These are phyloP conservation scores for Ensete glaucum DNA, from an alignment of 176 grass and related monocot species.

Conservation along the genomic window DNA sequence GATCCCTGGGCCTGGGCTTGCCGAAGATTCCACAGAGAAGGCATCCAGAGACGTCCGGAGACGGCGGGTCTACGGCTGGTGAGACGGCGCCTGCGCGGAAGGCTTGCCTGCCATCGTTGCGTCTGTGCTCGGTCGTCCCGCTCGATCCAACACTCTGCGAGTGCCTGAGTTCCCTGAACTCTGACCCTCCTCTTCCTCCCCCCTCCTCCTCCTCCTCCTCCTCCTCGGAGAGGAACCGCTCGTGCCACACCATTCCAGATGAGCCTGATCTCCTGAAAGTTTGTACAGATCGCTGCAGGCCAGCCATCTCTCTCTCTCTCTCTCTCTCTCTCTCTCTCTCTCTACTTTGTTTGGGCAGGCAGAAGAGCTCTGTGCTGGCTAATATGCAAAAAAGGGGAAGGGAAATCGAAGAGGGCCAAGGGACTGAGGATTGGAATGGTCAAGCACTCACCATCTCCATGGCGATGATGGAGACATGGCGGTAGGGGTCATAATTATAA, in stretches of 20 bases:
- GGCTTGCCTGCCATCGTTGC: neutral
- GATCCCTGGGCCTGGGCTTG: conserved; percentile 17
- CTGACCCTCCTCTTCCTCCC: neutral
- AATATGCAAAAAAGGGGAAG: no score
- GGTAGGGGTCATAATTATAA: no score
- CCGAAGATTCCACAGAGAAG: conserved; percentile 59
- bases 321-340: conserved; percentile 8
- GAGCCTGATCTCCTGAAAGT: conserved; percentile 88
- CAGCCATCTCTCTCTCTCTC: conserved; percentile 42
- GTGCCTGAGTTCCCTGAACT: conserved; percentile 44
- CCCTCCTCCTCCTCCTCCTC: conserved; percentile 13
- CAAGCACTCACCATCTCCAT: no score
- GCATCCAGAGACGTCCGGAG: conserved; percentile 65
- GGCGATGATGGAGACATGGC: no score
- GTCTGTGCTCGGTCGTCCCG: conserved; percentile 24
- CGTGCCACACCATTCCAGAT: conserved; percentile 73
- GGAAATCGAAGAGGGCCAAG: no score
- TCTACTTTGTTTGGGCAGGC: neutral
- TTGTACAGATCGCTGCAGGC: conserved; percentile 67
- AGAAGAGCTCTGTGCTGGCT: neutral
- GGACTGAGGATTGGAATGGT: no score
- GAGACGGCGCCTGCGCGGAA: conserved; percentile 29
- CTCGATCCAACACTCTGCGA: conserved; percentile 54
- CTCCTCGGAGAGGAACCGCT: conserved; percentile 46
- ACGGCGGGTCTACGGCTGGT: conserved; percentile 63